phyloP scores from a whole-genome alignment of 2,329 filamentous ascomycete species.

The Zalaria sp. region DNA sequence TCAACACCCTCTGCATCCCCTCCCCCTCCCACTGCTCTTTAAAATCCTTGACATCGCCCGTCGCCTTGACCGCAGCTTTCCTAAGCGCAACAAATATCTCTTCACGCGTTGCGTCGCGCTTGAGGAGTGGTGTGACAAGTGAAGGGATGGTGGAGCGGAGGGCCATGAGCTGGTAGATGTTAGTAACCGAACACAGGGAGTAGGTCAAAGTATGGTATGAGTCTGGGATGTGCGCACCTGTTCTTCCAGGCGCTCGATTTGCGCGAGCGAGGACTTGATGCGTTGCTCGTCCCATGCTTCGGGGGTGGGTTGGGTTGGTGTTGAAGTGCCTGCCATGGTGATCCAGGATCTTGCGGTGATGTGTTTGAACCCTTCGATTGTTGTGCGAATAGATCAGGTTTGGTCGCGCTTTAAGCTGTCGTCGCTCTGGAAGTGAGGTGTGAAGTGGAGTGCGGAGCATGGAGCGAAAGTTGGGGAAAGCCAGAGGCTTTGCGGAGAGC shows the following conservation, averaged over 20 bases:
- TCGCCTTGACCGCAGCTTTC: conserved; percentile 20
- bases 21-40: conserved; percentile 22
- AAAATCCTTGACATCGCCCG: conserved; percentile 23
- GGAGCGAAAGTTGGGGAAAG: not conserved
- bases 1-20: conserved; percentile 20
- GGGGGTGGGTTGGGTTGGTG: not conserved
- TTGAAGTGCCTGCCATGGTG: not conserved
- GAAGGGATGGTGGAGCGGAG: conserved; percentile 28
- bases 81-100: conserved; percentile 24
- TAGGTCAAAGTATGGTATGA: not conserved
- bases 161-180: conserved; percentile 21
- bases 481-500: not conserved
- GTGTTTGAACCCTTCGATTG: no score
- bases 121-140: conserved; percentile 24
- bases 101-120: conserved; percentile 12
- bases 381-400: no score
- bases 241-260: conserved; percentile 28
- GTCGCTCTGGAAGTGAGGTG: conserved; percentile 1
- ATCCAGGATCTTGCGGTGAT: conserved; percentile 6
- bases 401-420: conserved; percentile 8
- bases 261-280: conserved; percentile 27
- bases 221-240: conserved; percentile 17
- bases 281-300: conserved; percentile 23
- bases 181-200: conserved; percentile 6
- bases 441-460: not conserved